These are phyloP conservation scores for Lipomyces kockii DNA, from an alignment of 805 yeast genomes.

Conservation along the genomic window DNA sequence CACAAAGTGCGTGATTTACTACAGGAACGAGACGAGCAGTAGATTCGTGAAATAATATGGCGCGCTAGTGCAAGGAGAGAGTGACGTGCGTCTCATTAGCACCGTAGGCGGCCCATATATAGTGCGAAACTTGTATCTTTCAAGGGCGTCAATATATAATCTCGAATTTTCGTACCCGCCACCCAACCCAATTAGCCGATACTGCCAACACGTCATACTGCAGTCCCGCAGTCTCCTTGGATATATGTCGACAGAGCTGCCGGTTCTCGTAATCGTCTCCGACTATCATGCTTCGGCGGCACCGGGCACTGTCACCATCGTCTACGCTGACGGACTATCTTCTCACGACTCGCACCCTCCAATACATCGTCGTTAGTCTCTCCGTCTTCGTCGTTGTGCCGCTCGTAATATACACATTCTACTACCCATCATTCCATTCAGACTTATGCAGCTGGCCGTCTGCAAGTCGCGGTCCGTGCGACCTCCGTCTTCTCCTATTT, in stretches of 20 bases:
- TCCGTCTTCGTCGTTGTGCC: slow-evolving; percentile 13
- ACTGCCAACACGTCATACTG: too few relatives aligned
- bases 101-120: too few relatives aligned
- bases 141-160: too few relatives aligned
- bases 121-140: too few relatives aligned
- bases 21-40: too few relatives aligned
- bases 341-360: background rate
- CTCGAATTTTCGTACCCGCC: too few relatives aligned
- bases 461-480: background rate
- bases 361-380: slow-evolving; percentile 3
- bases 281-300: background rate
- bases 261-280: background rate
- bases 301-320: background rate
- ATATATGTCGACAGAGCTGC: background rate
- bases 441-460: slow-evolving; percentile 23
- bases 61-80: too few relatives aligned
- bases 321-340: background rate
- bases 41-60: too few relatives aligned
- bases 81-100: too few relatives aligned
- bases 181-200: too few relatives aligned
- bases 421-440: slow-evolving; percentile 17
- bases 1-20: too few relatives aligned
- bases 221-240: background rate
- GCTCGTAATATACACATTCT: slow-evolving; percentile 13
- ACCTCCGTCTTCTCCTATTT: slow-evolving; percentile 62